Base-by-base conservation (phyloP, 2,329 filamentous ascomycete genomes). In the Ceratocystis albifundus region DNA sequence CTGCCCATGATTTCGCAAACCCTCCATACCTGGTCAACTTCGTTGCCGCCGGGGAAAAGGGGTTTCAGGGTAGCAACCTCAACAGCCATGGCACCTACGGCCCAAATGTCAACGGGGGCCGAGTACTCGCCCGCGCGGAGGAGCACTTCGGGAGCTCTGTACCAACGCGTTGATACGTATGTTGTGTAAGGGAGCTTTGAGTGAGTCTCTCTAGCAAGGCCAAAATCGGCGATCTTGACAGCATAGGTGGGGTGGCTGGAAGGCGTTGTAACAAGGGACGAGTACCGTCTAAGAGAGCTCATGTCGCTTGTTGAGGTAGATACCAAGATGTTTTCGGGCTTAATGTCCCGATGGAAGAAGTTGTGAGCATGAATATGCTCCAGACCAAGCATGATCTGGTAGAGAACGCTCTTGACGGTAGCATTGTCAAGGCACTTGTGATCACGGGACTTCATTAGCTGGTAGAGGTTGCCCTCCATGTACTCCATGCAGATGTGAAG, bases 1-100 rank as follows among this genome's bases (percentile, higher is more conserved):
- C 93, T 97, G 62, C 94, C 94, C 94, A 99, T 99, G 67, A 99
- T 96, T 75, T 99, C 94, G 74, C 94, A 99, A 0, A 99, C 90
- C 71, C 94, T 87, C 94, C 94, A 99, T 1, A 99, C 94, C 76
- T 99, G 94, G 72, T 99, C 94, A 1, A 99, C 94, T 78, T 99
- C 94, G 74, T 99, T 99, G 73, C 91, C 90, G 71, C 94, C 94
- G 10, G 94, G 94, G 80, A 99, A 99, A 10, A 99, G 80, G 20
- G 94, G 94, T 79, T 97, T 99, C 67, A 99, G 75, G 0, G 94
- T 99, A 30, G 94, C 94, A 69, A 99, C 89, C 75, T 99, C 94
- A 10, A 99, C 94, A 5, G 94, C 94, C 94, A 99, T 99, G 22
- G 94, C 94, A 72, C 94, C 94, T 53, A 99, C 86, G 1, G 94